Evolutionary conservation across 441 rosid genomes (phyloP).

Genomic region (Adansonia grandidieri): DNA sequence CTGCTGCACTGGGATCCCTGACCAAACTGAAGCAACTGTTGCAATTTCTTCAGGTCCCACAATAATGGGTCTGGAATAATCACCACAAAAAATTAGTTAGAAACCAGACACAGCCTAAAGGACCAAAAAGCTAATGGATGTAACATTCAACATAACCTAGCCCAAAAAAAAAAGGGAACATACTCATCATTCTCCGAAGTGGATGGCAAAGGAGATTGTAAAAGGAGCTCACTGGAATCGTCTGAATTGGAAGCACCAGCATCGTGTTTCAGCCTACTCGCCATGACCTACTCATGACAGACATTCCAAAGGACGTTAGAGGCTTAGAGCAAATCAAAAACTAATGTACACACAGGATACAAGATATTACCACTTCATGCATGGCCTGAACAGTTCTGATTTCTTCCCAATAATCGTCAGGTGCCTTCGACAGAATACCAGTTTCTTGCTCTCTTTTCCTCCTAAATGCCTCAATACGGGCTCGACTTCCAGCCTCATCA

Average conservation of each 20-base stretch:
- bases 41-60: conserved; percentile 89
- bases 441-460: conserved; percentile 81
- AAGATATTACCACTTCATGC: conserved; percentile 84
- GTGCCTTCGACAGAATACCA: conserved; percentile 75
- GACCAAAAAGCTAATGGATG: conserved; percentile 13
- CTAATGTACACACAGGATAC: conserved; percentile 3
- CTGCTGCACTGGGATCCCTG: conserved; percentile 83
- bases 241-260: conserved; percentile 45
- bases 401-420: conserved; percentile 97
- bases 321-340: conserved; percentile 26
- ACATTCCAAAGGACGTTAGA: conserved; percentile 31
- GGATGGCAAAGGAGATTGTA: conserved; percentile 61
- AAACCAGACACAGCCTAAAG: background rate
- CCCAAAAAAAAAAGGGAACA: conserved; percentile 26
- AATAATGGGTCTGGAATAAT: conserved; percentile 57
- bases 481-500: conserved; percentile 94
- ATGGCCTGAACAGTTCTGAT: conserved; percentile 91
- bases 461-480: conserved; percentile 78
- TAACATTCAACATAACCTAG: conserved; percentile 16
- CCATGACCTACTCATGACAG: conserved; percentile 53
- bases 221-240: conserved; percentile 50
- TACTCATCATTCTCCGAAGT: conserved; percentile 65
- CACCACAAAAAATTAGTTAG: conserved; percentile 26
- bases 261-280: conserved; percentile 58
- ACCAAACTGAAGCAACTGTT: conserved; percentile 73